These are phyloP conservation scores for Amphicarpaea edgeworthii DNA, from an alignment of 306 rosid genomes.

Conservation along the genomic window DNA sequence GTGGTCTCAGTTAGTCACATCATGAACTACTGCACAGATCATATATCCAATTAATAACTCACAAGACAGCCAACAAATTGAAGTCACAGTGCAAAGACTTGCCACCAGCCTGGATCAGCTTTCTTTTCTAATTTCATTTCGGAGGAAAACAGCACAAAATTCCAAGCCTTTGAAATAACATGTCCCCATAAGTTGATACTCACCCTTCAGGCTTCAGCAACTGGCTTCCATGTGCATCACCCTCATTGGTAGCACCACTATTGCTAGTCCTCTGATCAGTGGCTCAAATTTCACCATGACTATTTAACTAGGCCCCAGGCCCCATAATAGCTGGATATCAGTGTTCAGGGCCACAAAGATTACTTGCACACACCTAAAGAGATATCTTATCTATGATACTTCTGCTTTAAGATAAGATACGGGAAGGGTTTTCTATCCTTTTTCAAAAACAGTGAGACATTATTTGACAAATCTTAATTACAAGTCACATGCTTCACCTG, in stretches of 20 bases:
- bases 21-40: slow-evolving; percentile 39
- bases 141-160: slow-evolving; percentile 42
- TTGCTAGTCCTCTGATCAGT: slow-evolving; percentile 22
- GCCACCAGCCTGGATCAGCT: slow-evolving; percentile 46
- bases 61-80: slow-evolving; percentile 23
- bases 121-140: slow-evolving; percentile 45
- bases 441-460: slow-evolving; percentile 54
- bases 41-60: slow-evolving; percentile 32
- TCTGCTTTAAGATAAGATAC: slow-evolving; percentile 57
- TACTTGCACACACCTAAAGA: not conserved
- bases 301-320: slow-evolving; percentile 44
- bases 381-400: slow-evolving; percentile 66
- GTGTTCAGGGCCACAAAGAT: slow-evolving; percentile 52
- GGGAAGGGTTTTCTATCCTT: slow-evolving; percentile 43
- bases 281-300: slow-evolving; percentile 42
- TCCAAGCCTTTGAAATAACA: slow-evolving; percentile 53
- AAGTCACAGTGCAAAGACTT: slow-evolving; percentile 32
- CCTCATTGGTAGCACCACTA: slow-evolving; percentile 42
- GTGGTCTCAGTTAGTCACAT: slow-evolving; percentile 74
- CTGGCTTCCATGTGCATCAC: slow-evolving; percentile 36
- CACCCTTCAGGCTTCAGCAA: slow-evolving; percentile 39
- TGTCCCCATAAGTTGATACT: slow-evolving; percentile 45
- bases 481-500: slow-evolving; percentile 41
- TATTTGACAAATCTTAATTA: slow-evolving; percentile 58
- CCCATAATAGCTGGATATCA: slow-evolving; percentile 52